Evolutionary conservation across 1,139 yeast genomes (phyloP).

Genomic region (Sugiyamaella grinbergsii): DNA sequence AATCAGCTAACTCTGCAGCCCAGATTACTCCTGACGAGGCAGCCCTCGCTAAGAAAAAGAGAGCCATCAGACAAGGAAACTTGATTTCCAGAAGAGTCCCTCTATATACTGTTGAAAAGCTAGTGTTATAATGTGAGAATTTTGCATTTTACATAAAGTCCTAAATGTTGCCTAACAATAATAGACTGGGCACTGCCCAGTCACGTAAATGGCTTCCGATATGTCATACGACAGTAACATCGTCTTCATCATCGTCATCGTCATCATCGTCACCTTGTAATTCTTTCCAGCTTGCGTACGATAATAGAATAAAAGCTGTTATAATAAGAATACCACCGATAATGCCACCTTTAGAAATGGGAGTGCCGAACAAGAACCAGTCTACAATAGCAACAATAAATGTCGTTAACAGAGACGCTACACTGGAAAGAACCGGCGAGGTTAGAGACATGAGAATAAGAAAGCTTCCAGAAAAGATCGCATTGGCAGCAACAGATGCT

Average conservation of each 20-base stretch:
- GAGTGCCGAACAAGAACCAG: slow-evolving; percentile 66
- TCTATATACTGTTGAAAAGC: slow-evolving; percentile 36
- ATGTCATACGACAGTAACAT: background rate
- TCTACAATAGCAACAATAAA: slow-evolving; percentile 79
- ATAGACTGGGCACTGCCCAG: slow-evolving; percentile 9
- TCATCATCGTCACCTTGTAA: slow-evolving; percentile 53
- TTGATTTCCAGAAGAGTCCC: slow-evolving; percentile 35
- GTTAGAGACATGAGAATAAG: slow-evolving; percentile 81
- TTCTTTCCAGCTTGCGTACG: slow-evolving; percentile 72
- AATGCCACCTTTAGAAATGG: slow-evolving; percentile 42
- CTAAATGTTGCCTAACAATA: background rate
- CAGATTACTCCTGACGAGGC: slow-evolving; percentile 5
- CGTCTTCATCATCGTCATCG: slow-evolving; percentile 23
- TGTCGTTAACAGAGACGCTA: slow-evolving; percentile 76
- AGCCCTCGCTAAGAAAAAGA: slow-evolving; percentile 29
- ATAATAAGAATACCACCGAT: slow-evolving; percentile 49
- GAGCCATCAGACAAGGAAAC: slow-evolving; percentile 41
- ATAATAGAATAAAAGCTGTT: slow-evolving; percentile 66
- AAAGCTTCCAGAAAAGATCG: slow-evolving; percentile 71
- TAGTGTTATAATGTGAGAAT: slow-evolving; percentile 29
- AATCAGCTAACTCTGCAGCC: background rate
- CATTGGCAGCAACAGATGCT: slow-evolving; percentile 58
- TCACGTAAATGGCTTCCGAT: background rate
- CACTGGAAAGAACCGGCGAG: slow-evolving; percentile 82
- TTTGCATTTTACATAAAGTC: slow-evolving; percentile 3